Conservation (phyloP, 2,329 filamentous ascomycete genomes). For the Epichloe festucae region DNA sequence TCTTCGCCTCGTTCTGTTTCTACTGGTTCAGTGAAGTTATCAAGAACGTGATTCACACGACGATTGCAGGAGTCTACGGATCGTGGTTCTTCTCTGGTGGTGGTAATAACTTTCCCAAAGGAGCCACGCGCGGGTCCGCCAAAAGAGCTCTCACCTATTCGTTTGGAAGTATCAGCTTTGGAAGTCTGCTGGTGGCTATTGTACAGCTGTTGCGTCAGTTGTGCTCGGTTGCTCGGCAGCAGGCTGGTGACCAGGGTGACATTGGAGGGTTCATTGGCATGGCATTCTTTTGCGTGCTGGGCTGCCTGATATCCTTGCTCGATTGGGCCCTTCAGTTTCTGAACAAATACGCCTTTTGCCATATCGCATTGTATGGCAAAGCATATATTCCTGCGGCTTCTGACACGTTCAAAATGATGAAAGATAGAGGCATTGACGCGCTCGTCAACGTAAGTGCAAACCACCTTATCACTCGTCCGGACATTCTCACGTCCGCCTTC, state of each 20-base stretch:
- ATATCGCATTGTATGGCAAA: conserved; percentile 89
- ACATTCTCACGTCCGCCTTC: no score
- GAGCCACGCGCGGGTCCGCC: conserved; percentile 72
- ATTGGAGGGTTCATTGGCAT: conserved; percentile 54
- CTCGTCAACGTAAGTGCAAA: conserved; percentile 51
- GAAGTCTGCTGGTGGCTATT: conserved; percentile 73
- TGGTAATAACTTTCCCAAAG: conserved; percentile 49
- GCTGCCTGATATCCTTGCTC: conserved; percentile 57
- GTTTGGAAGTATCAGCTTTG: conserved; percentile 81
- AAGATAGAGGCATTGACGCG: conserved; percentile 79
- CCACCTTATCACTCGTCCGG: no score
- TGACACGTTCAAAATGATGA: conserved; percentile 85
- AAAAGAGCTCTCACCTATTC: conserved; percentile 76
- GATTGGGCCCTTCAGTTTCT: conserved; percentile 82
- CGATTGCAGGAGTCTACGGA: conserved; percentile 77
- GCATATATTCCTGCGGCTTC: conserved; percentile 77
- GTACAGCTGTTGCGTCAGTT: conserved; percentile 75
- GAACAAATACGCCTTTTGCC: conserved; percentile 85
- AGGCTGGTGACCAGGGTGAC: conserved; percentile 55
- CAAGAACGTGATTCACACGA: conserved; percentile 86
- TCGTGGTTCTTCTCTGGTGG: conserved; percentile 78
- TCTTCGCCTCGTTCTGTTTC: conserved; percentile 79
- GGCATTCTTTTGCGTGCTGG: conserved; percentile 60
- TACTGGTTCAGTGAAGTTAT: conserved; percentile 93
- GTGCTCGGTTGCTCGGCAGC: conserved; percentile 59